Base-by-base conservation (phyloP, 2,329 filamentous ascomycete genomes). In the Aspergillus amoenus region DNA sequence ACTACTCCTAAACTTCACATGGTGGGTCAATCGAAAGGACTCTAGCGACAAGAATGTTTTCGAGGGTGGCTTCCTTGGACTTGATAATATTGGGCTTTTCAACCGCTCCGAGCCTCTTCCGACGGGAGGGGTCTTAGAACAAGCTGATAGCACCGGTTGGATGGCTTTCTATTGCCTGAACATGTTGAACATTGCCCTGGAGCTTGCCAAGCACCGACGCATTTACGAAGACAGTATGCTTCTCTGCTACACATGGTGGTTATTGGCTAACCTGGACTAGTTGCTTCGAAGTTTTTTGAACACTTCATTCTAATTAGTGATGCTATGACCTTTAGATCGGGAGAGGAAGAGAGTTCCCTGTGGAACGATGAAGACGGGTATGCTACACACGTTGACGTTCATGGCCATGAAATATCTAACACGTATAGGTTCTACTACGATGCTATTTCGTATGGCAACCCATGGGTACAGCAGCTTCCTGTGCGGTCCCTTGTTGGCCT, bases 21-120 rank as follows among this genome's bases (percentile, higher is more conserved):
- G 94, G 94, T 97, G 93, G 93, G 93, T 97, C 18, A 97, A 97
- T 73, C 89, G 93, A 57, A 97, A 97, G 76, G 93, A 97, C 68
- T 83, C 84, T 11, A 91, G 96, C 9, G 93, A 92, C 68, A 97
- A 97, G 79, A 97, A 97, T 69, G 89, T 97, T 27, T 97, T 97
- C 65, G 94, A 97, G 71, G 94, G 93, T 64, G 93, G 93, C 43
- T 97, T 97, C 81, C 80, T 97, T 7, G 93, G 93, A 45, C 81
- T 97, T 52, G 93, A 97, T 83, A 97, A 97, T 72, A 97, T 97
- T 73, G 94, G 94, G 53, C 79, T 97, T 37, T 97, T 97, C 84
- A 97, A 97, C 76, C 89, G 93, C 45, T 97, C 93, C 0, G 93
- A 97, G 73, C 93, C 94, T 24, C 79, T 97, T 40, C 93, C 93